Percentiles rank a stretch among this genome's conserved stretches.
Conservation (phyloP, 73 alveolate species). For the Paramecium sexaurelia region DNA sequence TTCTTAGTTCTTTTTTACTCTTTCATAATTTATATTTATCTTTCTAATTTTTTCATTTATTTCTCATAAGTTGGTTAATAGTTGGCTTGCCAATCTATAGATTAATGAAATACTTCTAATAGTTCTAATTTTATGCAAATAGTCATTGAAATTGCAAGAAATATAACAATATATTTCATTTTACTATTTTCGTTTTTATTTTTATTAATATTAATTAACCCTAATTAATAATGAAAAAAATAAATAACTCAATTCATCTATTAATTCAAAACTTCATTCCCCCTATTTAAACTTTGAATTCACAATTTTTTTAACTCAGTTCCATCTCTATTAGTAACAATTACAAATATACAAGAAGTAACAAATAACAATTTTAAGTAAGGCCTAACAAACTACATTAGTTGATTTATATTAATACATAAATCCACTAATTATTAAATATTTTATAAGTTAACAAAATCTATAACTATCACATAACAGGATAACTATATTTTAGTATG, state of each 20-base stretch:
- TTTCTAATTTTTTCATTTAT: not conserved
- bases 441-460: too few species aligned
- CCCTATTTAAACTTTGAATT: slow-evolving; percentile 93
- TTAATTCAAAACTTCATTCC: slow-evolving; percentile 32
- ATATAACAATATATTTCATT: not conserved
- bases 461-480: too few species aligned
- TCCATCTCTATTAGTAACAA: slow-evolving; percentile 96
- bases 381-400: too few species aligned
- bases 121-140: not conserved
- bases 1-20: slow-evolving; percentile 13
- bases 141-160: not conserved
- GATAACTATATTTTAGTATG: too few species aligned
- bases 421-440: too few species aligned
- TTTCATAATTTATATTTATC: not conserved
- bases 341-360: slow-evolving; percentile 92
- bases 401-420: too few species aligned
- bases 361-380: slow-evolving; percentile 95
- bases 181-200: not conserved
- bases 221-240: not conserved
- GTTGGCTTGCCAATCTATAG: not conserved
- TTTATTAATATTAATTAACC: not conserved
- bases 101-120: slow-evolving; percentile 9
- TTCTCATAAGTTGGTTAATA: slow-evolving; percentile 27
- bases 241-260: not conserved
- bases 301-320: slow-evolving; percentile 96